Evolutionary conservation across 306 rosid species (phyloP), one percentile per base, ranked within the genome.

Genomic region (Vigna hirtella): DNA sequence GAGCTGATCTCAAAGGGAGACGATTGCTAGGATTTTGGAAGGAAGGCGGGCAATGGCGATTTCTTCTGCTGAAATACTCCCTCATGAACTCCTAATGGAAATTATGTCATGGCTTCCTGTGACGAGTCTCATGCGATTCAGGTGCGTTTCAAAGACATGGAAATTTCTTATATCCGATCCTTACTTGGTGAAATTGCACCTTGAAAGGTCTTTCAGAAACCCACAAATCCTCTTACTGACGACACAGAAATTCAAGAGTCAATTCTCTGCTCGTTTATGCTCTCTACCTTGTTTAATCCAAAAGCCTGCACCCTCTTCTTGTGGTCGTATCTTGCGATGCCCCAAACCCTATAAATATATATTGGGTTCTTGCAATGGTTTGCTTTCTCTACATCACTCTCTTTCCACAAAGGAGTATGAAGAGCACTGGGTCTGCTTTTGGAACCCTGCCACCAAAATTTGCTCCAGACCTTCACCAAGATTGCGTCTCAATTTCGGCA

Each of bases 1-100:
- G 0, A 24, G 28, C 28, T 0, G 28, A 40, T 8, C 12, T 12
- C 48, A 0, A 3, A 43, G 15, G 49, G n/a, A n/a, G n/a, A n/a
- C n/a, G n/a, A n/a, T n/a, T n/a, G n/a, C n/a, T n/a, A 43, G 15
- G 49, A 14, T 43, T 43, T 43, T 11, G 15, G 2, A 43, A 4
- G 2, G 0, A 14, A 13, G 13, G n/a, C n/a, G n/a, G 11, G 1
- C 1, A 0, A 1, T 11, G 9, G 2, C 22, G 1, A 20, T 20
- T 20, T 20, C 22, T 20, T 20, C 22, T 20, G 22, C 17, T 51
- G 4, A 1, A 58, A 8, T 5, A 10, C 64, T 58, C 3, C 38
- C 4, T 22, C 10, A 28, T 1, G 66, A 59, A 0, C 66, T 59
- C 40, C 13, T 2, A 0, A 0, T 13, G 9, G 40, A 59, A 6